These are phyloP conservation scores for Skeletonema tropicum DNA, from an alignment of 108 stramenopile species.

Conservation along the genomic window DNA sequence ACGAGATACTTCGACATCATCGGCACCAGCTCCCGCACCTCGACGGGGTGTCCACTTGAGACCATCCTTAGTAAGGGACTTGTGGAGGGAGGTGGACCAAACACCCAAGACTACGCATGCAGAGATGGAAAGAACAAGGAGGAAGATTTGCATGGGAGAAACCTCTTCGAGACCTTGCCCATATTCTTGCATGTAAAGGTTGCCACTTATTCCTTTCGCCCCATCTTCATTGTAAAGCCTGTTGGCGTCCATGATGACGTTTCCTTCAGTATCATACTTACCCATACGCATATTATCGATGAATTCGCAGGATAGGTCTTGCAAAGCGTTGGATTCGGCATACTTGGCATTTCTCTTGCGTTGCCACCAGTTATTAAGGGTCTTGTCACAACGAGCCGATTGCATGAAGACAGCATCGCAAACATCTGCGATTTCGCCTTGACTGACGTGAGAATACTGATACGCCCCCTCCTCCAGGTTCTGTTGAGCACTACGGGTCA, in stretches of 20 bases:
- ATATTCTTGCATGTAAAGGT: constrained; percentile 26
- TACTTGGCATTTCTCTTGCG: constrained; percentile 43
- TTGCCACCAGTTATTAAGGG: constrained; percentile 38
- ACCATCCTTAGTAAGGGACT: constrained; percentile 17
- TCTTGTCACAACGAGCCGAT: constrained; percentile 76
- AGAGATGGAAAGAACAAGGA: constrained; percentile 17
- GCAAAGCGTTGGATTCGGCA: constrained; percentile 24
- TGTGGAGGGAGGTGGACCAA: constrained; percentile 29
- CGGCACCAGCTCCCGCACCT: background rate
- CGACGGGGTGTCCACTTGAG: constrained; percentile 42
- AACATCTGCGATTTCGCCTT: constrained; percentile 43
- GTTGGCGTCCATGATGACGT: constrained; percentile 47
- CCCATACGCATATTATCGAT: constrained; percentile 70
- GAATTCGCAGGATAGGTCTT: constrained; percentile 68
- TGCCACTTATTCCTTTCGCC: constrained; percentile 15
- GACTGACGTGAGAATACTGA: constrained; percentile 7
- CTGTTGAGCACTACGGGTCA: background rate
- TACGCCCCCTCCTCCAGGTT: constrained; percentile 12
- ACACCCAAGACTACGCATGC: constrained; percentile 19
- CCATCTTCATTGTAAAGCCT: constrained; percentile 11
- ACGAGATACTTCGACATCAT: background rate
- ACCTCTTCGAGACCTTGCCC: constrained; percentile 29
- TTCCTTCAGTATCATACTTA: constrained; percentile 80
- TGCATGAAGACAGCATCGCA: constrained; percentile 60
- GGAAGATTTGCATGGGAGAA: constrained; percentile 35